These are phyloP conservation scores for Linderniella brevidens DNA, from an alignment of 257 asterid species.

Conservation along the genomic window DNA sequence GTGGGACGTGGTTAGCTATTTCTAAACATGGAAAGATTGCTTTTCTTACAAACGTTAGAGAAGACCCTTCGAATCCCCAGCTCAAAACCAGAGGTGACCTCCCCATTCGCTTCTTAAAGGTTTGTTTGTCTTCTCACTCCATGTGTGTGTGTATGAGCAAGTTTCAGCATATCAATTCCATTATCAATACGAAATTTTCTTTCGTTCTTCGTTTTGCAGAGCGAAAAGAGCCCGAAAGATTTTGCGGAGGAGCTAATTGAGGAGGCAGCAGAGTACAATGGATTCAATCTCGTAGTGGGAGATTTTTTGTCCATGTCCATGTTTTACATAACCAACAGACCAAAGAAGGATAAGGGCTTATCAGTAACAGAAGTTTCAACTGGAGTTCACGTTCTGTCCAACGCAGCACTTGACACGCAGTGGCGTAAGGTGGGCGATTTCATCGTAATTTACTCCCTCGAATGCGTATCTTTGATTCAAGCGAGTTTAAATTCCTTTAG, in stretches of 20 bases:
- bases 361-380: conserved; percentile 40
- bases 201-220: conserved; percentile 17
- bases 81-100: conserved; percentile 54
- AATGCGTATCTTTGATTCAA: neutral
- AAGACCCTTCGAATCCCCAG: conserved; percentile 13
- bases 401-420: conserved; percentile 64
- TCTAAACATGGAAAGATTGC: conserved; percentile 38
- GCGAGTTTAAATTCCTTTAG: neutral
- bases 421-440: conserved; percentile 55
- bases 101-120: conserved; percentile 66
- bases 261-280: conserved; percentile 37
- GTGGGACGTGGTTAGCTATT: conserved; percentile 81
- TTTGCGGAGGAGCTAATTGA: conserved; percentile 39
- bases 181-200: neutral
- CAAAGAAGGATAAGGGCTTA: conserved; percentile 19
- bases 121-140: neutral
- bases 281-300: conserved; percentile 63
- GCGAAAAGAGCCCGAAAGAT: conserved; percentile 41
- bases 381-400: conserved; percentile 76
- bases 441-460: no score
- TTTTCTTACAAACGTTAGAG: conserved; percentile 71
- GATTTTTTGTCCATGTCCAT: conserved; percentile 55
- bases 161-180: neutral
- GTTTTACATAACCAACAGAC: conserved; percentile 73
- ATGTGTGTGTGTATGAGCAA: neutral